phyloP scores from a whole-genome alignment of 1,139 yeast species.

The Sugiyamaella japonica region DNA sequence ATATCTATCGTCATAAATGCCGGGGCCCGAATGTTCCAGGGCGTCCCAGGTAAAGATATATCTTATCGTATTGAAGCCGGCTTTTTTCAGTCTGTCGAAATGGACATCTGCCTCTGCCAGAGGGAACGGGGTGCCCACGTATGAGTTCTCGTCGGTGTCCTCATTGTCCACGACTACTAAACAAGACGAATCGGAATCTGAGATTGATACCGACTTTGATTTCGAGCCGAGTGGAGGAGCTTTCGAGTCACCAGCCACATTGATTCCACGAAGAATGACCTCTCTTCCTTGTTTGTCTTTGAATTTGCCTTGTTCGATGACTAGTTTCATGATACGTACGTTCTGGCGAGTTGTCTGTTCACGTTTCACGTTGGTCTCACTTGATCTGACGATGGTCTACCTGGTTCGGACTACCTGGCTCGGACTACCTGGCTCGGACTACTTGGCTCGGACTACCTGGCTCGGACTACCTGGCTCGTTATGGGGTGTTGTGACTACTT shows the following conservation, averaged over 20 bases:
- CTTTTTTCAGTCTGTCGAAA: slow-evolving; percentile 61
- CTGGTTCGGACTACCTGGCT: not conserved
- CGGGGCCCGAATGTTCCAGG: slow-evolving; percentile 83
- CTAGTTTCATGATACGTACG: slow-evolving; percentile 25
- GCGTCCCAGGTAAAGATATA: slow-evolving; percentile 90
- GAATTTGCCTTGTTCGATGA: slow-evolving; percentile 49
- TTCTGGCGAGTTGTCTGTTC: too few relatives aligned
- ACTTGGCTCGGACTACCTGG: too few relatives aligned
- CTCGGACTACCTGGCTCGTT: too few relatives aligned
- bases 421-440: too few relatives aligned
- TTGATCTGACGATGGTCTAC: not conserved
- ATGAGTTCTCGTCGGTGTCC: slow-evolving; percentile 50
- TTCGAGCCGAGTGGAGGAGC: slow-evolving; percentile 50
- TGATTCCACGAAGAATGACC: slow-evolving; percentile 74
- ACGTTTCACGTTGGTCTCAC: too few relatives aligned
- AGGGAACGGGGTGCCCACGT: slow-evolving; percentile 78
- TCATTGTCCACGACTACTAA: slow-evolving; percentile 1
- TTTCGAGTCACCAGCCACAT: slow-evolving; percentile 75
- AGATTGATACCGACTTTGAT: slow-evolving; percentile 45
- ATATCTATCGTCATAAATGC: slow-evolving; percentile 75
- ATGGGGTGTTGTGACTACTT: too few relatives aligned
- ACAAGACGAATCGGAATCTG: slow-evolving; percentile 9
- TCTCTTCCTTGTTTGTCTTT: slow-evolving; percentile 60
- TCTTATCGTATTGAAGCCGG: slow-evolving; percentile 80
- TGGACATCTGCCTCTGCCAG: slow-evolving; percentile 70